phyloP scores from a whole-genome alignment of 495 filamentous ascomycete species.

The Xylaria curta region DNA sequence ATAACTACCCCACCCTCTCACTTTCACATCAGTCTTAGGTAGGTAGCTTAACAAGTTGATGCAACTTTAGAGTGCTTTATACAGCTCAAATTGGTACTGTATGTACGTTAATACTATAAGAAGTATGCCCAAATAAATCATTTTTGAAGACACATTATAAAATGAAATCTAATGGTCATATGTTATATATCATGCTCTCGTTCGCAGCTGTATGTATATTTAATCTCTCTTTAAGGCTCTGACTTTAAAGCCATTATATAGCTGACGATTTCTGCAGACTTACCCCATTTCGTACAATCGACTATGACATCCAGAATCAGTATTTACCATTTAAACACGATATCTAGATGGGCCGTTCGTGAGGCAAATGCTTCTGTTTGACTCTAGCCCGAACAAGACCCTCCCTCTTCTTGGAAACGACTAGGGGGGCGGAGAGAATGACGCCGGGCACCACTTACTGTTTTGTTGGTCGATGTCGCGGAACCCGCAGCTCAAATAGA shows the following conservation, averaged over 20 bases:
- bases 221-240: too few species aligned
- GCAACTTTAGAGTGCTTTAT: background rate
- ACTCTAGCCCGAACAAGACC: too few species aligned
- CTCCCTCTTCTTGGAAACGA: background rate
- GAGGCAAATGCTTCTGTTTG: background rate
- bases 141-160: background rate
- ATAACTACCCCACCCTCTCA: constrained; percentile 13
- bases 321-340: background rate
- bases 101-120: background rate
- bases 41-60: background rate
- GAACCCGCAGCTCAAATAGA: constrained; percentile 43
- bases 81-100: background rate
- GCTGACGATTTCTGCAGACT: background rate
- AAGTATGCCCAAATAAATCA: background rate
- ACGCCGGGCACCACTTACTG: background rate
- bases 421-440: background rate
- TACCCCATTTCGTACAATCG: constrained; percentile 25
- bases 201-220: background rate
- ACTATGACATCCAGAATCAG: background rate
- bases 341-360: background rate
- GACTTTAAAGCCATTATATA: constrained; percentile 8
- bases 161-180: background rate
- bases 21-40: background rate
- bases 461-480: constrained; percentile 31
- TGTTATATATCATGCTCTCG: background rate